A percentile compares a stretch with the other conserved stretches of the same genome.
Evolutionary conservation across 2,329 filamentous ascomycete genomes (phyloP).

Genomic region (Talaromyces sp.): DNA sequence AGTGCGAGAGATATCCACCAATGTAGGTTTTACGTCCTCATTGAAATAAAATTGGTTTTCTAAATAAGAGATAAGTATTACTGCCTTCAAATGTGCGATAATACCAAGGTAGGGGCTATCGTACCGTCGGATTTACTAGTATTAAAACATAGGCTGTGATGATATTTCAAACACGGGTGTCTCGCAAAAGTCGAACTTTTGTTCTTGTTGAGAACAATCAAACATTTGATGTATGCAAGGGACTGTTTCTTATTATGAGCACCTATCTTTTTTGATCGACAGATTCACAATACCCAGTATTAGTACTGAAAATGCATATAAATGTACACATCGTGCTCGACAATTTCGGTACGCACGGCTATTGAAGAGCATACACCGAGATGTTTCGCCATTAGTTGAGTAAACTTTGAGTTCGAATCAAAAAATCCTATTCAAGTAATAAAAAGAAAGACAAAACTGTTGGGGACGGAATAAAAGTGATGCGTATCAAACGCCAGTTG

Average conservation of each 20-base stretch:
- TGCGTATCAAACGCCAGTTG: slow-evolving; percentile 10
- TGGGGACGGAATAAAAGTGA: not conserved
- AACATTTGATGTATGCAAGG: not conserved
- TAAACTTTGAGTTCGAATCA: not conserved
- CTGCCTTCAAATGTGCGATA: not conserved
- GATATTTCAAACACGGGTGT: no score
- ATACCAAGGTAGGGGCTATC: not conserved
- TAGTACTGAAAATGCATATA: not conserved
- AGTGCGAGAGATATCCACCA: not conserved
- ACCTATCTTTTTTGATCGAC: not conserved
- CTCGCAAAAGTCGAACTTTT: not conserved
- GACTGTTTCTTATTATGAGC: not conserved
- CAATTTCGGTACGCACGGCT: no score
- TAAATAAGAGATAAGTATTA: not conserved
- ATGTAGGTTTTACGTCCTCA: not conserved
- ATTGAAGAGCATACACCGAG: not conserved
- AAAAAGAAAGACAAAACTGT: not conserved
- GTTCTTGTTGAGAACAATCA: not conserved
- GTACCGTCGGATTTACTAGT: not conserved
- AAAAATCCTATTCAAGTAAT: not conserved
- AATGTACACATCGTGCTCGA: slow-evolving; percentile 1
- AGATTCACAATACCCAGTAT: not conserved
- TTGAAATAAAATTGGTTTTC: not conserved
- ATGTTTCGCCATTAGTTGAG: not conserved
- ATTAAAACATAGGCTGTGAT: not conserved